Percentiles rank a stretch among this genome's conserved stretches.
Evolutionary conservation across 78 protist species (phyloP).

Genomic region (Cyanophora paradoxa): DNA sequence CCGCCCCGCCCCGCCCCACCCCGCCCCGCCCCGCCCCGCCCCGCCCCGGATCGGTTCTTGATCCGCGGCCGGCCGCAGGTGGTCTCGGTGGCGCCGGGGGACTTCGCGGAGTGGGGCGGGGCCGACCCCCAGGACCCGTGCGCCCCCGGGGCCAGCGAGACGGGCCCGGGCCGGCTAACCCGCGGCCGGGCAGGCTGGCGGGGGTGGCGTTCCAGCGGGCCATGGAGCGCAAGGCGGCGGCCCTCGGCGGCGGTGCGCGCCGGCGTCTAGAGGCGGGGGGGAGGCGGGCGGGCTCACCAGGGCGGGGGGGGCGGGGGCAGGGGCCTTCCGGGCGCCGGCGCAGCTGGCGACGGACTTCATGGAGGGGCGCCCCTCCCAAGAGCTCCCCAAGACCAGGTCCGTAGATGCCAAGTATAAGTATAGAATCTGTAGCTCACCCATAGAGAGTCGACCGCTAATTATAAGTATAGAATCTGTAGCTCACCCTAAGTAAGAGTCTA

Average conservation of each 20-base stretch:
- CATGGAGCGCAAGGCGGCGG: conserved; percentile 6
- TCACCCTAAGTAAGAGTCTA: too few species aligned
- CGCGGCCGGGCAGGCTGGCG: neutral
- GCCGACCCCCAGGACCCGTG: neutral
- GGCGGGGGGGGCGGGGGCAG: too few species aligned
- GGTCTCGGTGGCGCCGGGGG: neutral
- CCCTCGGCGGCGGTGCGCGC: neutral
- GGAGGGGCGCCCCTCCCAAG: neutral
- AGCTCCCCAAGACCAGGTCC: neutral
- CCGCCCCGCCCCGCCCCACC: neutral
- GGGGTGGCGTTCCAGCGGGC: conserved; percentile 6
- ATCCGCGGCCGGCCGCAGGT: neutral
- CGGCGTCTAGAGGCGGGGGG: neutral
- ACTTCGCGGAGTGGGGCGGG: neutral
- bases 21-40: neutral
- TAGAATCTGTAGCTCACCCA: too few species aligned
- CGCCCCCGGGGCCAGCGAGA: neutral
- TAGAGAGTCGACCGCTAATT: too few species aligned
- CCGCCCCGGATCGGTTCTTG: neutral
- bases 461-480: too few species aligned
- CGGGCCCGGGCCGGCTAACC: neutral
- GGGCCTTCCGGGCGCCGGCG: too few species aligned
- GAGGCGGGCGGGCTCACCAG: neutral
- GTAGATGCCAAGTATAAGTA: too few species aligned
- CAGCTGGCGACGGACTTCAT: conserved; percentile 21